Evolutionary conservation across 2,329 filamentous ascomycete genomes (phyloP).

Genomic region (Diaporthe amygdali): DNA sequence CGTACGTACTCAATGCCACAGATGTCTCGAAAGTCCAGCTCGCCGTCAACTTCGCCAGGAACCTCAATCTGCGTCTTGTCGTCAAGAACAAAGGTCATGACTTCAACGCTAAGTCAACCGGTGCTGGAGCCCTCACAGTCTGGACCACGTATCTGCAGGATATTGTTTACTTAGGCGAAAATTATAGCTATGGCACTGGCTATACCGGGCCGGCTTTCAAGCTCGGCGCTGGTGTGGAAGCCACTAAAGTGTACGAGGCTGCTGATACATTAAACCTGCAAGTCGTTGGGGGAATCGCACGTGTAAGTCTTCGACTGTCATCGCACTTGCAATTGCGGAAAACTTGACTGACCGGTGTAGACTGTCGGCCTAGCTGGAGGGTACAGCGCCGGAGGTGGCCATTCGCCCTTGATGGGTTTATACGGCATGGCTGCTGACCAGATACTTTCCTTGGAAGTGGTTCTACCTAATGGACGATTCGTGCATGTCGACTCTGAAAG

Average conservation of each 20-base stretch:
- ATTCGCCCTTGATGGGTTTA: slow-evolving; percentile 55
- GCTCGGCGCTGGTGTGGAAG: slow-evolving; percentile 58
- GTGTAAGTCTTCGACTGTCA: not conserved
- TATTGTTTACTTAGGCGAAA: slow-evolving; percentile 22
- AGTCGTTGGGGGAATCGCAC: slow-evolving; percentile 58
- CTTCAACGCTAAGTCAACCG: slow-evolving; percentile 45
- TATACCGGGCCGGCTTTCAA: slow-evolving; percentile 50
- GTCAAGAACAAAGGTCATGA: slow-evolving; percentile 61
- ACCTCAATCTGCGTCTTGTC: slow-evolving; percentile 52
- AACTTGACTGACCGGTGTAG: slow-evolving; percentile 23
- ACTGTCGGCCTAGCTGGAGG: slow-evolving; percentile 58
- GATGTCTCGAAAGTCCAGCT: slow-evolving; percentile 50
- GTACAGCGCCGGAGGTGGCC: slow-evolving; percentile 56
- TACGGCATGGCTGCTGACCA: slow-evolving; percentile 58
- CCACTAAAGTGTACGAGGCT: slow-evolving; percentile 54
- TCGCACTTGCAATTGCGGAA: fast-evolving
- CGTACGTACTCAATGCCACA: slow-evolving; percentile 47
- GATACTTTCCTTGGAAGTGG: slow-evolving; percentile 51
- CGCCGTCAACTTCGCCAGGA: slow-evolving; percentile 52
- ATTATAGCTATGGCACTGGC: slow-evolving; percentile 25
- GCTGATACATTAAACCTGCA: slow-evolving; percentile 52
- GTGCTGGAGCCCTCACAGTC: slow-evolving; percentile 43
- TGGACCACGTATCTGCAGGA: slow-evolving; percentile 39
- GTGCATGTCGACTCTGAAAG: slow-evolving; percentile 44
- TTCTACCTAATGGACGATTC: slow-evolving; percentile 50